phyloP scores from a whole-genome alignment of 257 asterid species.

The Solanum sejunctum region DNA sequence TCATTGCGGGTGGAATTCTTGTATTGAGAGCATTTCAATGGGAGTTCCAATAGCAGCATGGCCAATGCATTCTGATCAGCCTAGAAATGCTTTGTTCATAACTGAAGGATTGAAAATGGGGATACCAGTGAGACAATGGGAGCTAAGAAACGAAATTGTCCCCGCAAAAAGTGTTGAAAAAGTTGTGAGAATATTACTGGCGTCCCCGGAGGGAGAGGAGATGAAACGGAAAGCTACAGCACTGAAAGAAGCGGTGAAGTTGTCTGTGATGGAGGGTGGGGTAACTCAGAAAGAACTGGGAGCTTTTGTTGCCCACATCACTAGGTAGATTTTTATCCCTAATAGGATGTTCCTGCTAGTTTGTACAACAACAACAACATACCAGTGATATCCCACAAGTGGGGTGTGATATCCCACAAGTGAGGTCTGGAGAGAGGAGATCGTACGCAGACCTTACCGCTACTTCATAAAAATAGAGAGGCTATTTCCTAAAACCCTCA shows the following conservation, averaged over 20 bases:
- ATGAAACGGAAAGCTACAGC: constrained; percentile 27
- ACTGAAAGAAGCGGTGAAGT: constrained; percentile 13
- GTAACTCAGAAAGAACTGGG: constrained; percentile 13
- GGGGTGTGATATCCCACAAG: too few species aligned
- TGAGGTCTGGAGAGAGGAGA: too few species aligned
- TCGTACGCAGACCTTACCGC: too few species aligned
- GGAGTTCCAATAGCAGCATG: constrained; percentile 15
- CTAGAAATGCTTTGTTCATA: constrained; percentile 4
- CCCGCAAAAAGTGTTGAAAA: constrained; percentile 1
- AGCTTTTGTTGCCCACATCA: constrained; percentile 26
- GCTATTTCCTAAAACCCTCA: too few species aligned
- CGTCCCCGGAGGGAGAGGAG: constrained; percentile 30
- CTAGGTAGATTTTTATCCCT: neutral
- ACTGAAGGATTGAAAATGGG: constrained; percentile 7
- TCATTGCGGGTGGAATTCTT: constrained; percentile 18
- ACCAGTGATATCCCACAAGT: too few species aligned
- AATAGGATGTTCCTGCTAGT: neutral
- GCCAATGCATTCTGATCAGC: constrained; percentile 23
- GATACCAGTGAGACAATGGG: constrained; percentile 19
- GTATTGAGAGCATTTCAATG: constrained; percentile 5
- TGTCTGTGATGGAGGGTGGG: constrained; percentile 17
- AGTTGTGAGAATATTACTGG: constrained; percentile 36
- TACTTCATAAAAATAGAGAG: too few species aligned
- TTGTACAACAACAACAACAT: too few species aligned
- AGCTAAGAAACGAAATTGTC: constrained; percentile 9